These are phyloP conservation scores for Hemileccinum rubropunctum DNA, from an alignment of 768 basidiomycete genomes.

Conservation along the genomic window DNA sequence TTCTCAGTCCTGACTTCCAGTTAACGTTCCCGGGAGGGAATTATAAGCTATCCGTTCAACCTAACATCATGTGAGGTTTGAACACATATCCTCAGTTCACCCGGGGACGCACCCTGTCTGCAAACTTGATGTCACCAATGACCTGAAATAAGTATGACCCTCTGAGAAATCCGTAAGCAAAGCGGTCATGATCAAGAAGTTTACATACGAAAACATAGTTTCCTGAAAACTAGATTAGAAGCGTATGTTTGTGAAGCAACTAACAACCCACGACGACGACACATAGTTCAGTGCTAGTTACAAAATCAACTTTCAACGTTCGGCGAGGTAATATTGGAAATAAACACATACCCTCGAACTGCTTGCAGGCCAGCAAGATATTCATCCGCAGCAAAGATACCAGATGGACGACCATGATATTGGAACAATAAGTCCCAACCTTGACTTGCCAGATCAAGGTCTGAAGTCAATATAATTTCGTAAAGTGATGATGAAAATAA, in stretches of 20 bases:
- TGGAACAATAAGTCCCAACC: constrained; percentile 58
- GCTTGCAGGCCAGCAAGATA: constrained; percentile 56
- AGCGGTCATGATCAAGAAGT: neutral
- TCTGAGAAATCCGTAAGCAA: constrained; percentile 23
- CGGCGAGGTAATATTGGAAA: neutral
- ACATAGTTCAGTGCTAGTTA: constrained; percentile 1
- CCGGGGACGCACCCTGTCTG: constrained; percentile 40
- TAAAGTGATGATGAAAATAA: neutral
- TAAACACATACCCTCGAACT: constrained; percentile 43
- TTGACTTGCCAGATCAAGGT: constrained; percentile 39
- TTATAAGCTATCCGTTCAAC: constrained; percentile 1
- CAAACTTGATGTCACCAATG: constrained; percentile 47
- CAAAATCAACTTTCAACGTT: neutral
- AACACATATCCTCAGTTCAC: neutral
- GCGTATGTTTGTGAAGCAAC: neutral
- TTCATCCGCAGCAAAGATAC: constrained; percentile 56
- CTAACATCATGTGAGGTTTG: neutral
- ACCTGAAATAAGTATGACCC: constrained; percentile 52
- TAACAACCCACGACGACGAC: neutral
- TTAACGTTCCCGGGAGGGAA: neutral
- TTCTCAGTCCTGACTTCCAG: neutral
- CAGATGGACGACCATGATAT: constrained; percentile 56
- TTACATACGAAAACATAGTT: constrained; percentile 1
- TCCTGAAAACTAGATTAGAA: neutral
- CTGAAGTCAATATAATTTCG: constrained; percentile 17